phyloP scores from a whole-genome alignment of 169 alveolate genomes.

The Plasmodium falciparum region DNA sequence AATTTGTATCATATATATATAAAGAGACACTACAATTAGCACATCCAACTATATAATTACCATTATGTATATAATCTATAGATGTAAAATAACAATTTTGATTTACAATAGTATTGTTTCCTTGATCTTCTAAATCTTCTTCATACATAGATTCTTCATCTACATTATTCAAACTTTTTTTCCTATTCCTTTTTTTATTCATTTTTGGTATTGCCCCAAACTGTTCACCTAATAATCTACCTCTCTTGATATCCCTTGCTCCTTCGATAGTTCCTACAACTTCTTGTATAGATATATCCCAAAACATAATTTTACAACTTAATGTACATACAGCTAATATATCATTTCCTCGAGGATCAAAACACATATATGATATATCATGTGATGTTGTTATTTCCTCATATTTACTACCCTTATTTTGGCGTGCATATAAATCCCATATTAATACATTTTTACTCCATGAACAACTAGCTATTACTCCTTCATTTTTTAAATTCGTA shows the following conservation, averaged over 20 bases:
- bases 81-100: conserved; percentile 46
- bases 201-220: conserved; percentile 80
- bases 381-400: conserved; percentile 92
- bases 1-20: conserved; percentile 49
- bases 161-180: neutral
- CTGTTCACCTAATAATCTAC: conserved; percentile 84
- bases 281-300: conserved; percentile 88
- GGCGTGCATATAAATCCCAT: conserved; percentile 87
- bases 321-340: conserved; percentile 89
- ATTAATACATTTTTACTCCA: conserved; percentile 96
- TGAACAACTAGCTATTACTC: conserved; percentile 94
- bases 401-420: conserved; percentile 92
- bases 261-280: conserved; percentile 91
- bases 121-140: conserved; percentile 54
- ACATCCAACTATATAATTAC: conserved; percentile 44
- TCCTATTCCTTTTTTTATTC: conserved; percentile 23
- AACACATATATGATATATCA: conserved; percentile 91
- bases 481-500: conserved; percentile 85
- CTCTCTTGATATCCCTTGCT: conserved; percentile 88
- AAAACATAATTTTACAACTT: conserved; percentile 87
- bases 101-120: conserved; percentile 27
- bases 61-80: conserved; percentile 57
- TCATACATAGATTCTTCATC: neutral
- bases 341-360: conserved; percentile 94
- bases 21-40: conserved; percentile 50